Evolutionary conservation across 1,284 basidiomycete species (phyloP).

Genomic region (Trichosporon sp.): DNA sequence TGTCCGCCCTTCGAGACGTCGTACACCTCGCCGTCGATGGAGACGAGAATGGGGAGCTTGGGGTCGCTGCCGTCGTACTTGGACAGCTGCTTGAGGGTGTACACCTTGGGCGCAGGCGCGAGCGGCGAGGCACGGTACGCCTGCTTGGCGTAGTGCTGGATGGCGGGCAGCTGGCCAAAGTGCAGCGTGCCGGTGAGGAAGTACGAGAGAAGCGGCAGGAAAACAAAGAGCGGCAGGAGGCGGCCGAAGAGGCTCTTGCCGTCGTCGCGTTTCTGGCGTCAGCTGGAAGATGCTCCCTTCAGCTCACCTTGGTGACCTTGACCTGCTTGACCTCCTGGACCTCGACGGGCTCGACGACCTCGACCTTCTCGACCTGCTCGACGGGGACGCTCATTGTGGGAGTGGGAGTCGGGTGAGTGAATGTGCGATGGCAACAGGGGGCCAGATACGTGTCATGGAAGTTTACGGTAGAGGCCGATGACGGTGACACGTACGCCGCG

Average conservation of each 20-base stretch:
- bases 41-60: conserved; percentile 75
- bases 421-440: neutral
- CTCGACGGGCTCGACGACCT: neutral
- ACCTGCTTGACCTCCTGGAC: neutral
- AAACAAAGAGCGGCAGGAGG: conserved; percentile 31
- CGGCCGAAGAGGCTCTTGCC: conserved; percentile 53
- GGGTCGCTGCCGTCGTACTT: conserved; percentile 68
- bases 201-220: conserved; percentile 38
- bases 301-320: neutral
- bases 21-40: conserved; percentile 71
- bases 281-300: neutral
- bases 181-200: conserved; percentile 39
- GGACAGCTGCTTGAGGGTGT: conserved; percentile 53
- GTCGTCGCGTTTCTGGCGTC: conserved; percentile 46
- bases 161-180: conserved; percentile 27
- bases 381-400: neutral
- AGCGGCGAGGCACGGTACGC: conserved; percentile 8
- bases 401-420: neutral
- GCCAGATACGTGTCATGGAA: neutral
- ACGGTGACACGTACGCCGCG: neutral
- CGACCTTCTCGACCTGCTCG: neutral
- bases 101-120: conserved; percentile 12
- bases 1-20: conserved; percentile 45
- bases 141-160: neutral
- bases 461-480: neutral